phyloP scores from a whole-genome alignment of 2,329 filamentous ascomycete genomes.

The Mycocentrospora acerina region DNA sequence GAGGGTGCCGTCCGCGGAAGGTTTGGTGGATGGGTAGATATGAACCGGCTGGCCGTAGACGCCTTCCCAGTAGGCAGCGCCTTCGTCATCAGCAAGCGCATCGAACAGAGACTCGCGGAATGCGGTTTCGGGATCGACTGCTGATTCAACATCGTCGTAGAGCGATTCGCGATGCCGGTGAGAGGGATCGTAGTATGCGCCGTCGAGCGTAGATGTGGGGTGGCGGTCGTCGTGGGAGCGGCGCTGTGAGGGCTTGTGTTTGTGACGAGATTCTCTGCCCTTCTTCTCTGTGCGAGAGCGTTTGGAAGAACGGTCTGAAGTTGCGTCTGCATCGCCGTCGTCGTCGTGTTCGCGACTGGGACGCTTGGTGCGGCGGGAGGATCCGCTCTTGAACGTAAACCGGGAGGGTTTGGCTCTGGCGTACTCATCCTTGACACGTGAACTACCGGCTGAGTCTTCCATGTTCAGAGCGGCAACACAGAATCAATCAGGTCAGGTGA shows the following conservation, averaged over 20 bases:
- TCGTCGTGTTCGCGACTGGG: slow-evolving; percentile 20
- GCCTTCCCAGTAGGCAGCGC: slow-evolving; percentile 89
- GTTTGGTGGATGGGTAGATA: slow-evolving; percentile 65
- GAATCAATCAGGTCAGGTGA: slow-evolving; percentile 6
- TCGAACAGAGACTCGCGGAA: slow-evolving; percentile 96
- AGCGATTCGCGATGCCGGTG: slow-evolving; percentile 35
- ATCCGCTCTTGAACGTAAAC: slow-evolving; percentile 44
- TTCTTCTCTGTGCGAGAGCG: slow-evolving; percentile 14
- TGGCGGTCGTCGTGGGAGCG: slow-evolving; percentile 17
- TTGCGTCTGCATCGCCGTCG: slow-evolving; percentile 1
- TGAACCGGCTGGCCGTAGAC: slow-evolving; percentile 98
- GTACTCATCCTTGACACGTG: slow-evolving; percentile 22
- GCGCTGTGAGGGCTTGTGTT: slow-evolving; percentile 21
- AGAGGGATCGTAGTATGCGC: slow-evolving; percentile 35
- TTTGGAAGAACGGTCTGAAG: slow-evolving; percentile 8
- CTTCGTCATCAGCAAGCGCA: slow-evolving; percentile 94
- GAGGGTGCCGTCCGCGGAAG: slow-evolving; percentile 57
- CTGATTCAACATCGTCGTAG: slow-evolving; percentile 34
- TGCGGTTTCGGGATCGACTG: slow-evolving; percentile 63
- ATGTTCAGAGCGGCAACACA: slow-evolving; percentile 20
- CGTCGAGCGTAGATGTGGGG: slow-evolving; percentile 27
- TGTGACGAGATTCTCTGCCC: slow-evolving; percentile 15
- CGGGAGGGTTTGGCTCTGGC: slow-evolving; percentile 30
- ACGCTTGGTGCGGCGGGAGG: slow-evolving; percentile 21
- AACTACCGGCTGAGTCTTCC: slow-evolving; percentile 31